phyloP scores from a whole-genome alignment of 257 asterid genomes.

The Ligustrum vulgare region DNA sequence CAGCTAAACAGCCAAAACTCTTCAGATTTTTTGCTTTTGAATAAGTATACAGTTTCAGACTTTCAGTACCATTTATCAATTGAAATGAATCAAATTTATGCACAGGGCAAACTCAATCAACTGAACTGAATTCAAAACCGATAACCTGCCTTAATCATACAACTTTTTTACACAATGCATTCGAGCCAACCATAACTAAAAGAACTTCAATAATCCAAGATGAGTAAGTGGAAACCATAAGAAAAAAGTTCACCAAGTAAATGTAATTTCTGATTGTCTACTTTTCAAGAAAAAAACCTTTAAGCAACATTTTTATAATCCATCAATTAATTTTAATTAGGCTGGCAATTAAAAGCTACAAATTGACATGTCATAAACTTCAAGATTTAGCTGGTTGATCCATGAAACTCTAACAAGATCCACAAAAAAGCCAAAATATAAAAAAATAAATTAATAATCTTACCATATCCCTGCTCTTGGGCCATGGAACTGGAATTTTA shows the following conservation, averaged over 20 bases:
- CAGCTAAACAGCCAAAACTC: conserved; percentile 9
- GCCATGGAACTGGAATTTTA: conserved; percentile 82
- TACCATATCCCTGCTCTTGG: conserved; percentile 98
- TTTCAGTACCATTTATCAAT: neutral
- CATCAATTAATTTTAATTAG: neutral
- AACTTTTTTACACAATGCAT: neutral
- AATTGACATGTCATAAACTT: neutral
- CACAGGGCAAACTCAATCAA: neutral
- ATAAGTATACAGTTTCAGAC: neutral
- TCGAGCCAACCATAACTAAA: neutral
- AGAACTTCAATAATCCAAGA: neutral
- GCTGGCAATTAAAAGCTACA: neutral
- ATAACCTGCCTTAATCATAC: neutral
- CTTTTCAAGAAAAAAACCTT: neutral
- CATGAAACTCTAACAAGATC: conserved; percentile 10
- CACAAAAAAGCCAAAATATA: neutral
- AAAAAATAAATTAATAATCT: conserved; percentile 57
- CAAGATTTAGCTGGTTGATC: neutral
- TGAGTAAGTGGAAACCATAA: neutral
- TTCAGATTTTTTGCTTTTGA: neutral
- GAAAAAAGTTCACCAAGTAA: neutral
- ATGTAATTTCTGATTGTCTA: neutral
- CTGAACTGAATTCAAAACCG: neutral
- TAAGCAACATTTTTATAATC: neutral
- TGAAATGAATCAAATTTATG: neutral